phyloP scores from a whole-genome alignment of 2,329 filamentous ascomycete species.

The Talaromyces funiculosus region DNA sequence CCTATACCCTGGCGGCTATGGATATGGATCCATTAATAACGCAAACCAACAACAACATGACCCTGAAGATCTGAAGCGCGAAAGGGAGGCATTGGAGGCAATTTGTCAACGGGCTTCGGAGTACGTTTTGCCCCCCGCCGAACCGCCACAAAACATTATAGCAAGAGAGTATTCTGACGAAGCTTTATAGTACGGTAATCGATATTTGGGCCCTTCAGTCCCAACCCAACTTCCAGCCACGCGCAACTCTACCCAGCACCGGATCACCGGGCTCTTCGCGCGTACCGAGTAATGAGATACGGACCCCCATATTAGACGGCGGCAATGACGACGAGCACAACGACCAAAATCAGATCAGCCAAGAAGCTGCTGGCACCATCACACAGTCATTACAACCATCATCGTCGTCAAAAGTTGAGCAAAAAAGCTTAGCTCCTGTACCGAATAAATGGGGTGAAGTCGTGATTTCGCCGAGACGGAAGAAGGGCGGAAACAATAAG shows the following conservation, averaged over 20 bases:
- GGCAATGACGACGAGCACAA: slow-evolving; percentile 8
- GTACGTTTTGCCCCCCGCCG: slow-evolving; percentile 22
- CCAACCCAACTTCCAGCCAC: slow-evolving; percentile 36
- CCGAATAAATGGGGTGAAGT: slow-evolving; percentile 43
- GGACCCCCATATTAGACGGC: slow-evolving; percentile 14
- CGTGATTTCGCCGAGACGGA: slow-evolving; percentile 35
- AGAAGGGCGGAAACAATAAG: slow-evolving; percentile 16
- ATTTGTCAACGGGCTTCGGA: slow-evolving; percentile 46
- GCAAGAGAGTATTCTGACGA: too few relatives aligned
- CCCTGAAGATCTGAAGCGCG: slow-evolving; percentile 38
- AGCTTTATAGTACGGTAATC: slow-evolving; percentile 35
- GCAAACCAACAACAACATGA: slow-evolving; percentile 35
- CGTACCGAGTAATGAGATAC: slow-evolving; percentile 14
- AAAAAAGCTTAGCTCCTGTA: slow-evolving; percentile 20
- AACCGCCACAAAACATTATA: too few relatives aligned
- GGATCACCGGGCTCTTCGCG: slow-evolving; percentile 26
- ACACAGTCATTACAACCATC: not conserved
- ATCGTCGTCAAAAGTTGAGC: not conserved
- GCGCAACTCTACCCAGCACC: slow-evolving; percentile 30
- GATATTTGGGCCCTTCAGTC: slow-evolving; percentile 43
- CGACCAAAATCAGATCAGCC: slow-evolving; percentile 14
- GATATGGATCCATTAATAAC: slow-evolving; percentile 37
- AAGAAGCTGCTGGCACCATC: slow-evolving; percentile 11
- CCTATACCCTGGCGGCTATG: slow-evolving; percentile 40
- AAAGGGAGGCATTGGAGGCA: slow-evolving; percentile 41